A percentile compares a stretch with the other conserved stretches of the same genome.
phyloP scores from a whole-genome alignment of 495 filamentous ascomycete genomes.

The Podospora bellae-mahoneyi region DNA sequence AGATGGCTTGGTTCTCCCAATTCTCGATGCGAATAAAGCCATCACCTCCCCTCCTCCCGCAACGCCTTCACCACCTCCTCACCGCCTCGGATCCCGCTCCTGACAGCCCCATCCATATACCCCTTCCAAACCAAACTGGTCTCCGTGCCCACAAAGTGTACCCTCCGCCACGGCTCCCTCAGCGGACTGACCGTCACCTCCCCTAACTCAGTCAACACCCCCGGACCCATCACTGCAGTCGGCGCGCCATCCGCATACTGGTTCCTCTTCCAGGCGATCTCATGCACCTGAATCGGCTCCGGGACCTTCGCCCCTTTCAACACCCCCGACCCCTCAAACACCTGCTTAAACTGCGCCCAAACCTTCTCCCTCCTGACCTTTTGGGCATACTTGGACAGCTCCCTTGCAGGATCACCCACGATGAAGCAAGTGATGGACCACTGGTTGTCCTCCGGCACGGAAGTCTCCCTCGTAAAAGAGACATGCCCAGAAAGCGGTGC shows the following conservation, averaged over 20 bases:
- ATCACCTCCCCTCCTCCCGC: not conserved
- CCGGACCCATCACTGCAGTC: slow-evolving; percentile 9
- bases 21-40: not conserved
- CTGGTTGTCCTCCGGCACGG: slow-evolving; percentile 31
- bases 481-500: slow-evolving; percentile 35
- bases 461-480: slow-evolving; percentile 41
- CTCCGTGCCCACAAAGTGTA: slow-evolving; percentile 5
- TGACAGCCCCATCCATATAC: not conserved
- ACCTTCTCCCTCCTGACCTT: not conserved
- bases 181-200: not conserved
- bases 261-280: slow-evolving; percentile 4
- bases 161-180: not conserved
- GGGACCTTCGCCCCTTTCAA: not conserved
- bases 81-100: not conserved
- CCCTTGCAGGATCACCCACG: slow-evolving; percentile 16
- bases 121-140: not conserved
- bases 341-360: slow-evolving; percentile 8
- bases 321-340: slow-evolving; percentile 5
- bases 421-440: slow-evolving; percentile 45
- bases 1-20: too few relatives aligned
- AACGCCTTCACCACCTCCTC: not conserved
- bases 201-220: not conserved
- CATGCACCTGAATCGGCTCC: not conserved
- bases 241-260: not conserved
- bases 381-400: not conserved